Base-by-base conservation (phyloP, 139 green algal genomes). In the Yamagishiella unicocca region DNA sequence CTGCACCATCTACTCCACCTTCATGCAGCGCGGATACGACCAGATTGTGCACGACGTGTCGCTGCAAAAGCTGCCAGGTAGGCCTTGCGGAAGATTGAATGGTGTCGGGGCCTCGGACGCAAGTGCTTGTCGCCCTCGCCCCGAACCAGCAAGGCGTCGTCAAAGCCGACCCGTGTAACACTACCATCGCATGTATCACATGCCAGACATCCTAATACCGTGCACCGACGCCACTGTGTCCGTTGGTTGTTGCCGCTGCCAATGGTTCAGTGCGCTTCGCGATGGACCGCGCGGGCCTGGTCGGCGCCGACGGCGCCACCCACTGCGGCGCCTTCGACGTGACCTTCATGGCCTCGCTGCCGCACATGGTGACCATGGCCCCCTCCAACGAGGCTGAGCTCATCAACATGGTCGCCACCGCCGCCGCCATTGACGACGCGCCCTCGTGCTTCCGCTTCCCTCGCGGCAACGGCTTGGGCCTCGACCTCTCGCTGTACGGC, bases 21-120 rank as follows among this genome's bases (percentile, higher is more conserved):
- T 99, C 95, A 88, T 99, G 93, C 98, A 99, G 93, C 93, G 98
- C 50, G 98, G 94, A 19, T 99, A 99, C 84, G 97, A 99, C 92
- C 96, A 99, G 91, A 93, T 99, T 12, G 96, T 99, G 68, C 98
- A 99, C 81, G 98, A 99, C 89, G 97, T 99, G 33, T 94, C 94
- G 25, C 94, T 99, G 43, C 98, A 99, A 91, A 99, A 97, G 68
- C 93, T 99, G 89, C 98, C 98, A 80, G 94, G 95, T 97, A 72
- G 6, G 90, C 17, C 50, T 58, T 58, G 50, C n/a, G n/a, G n/a
- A n/a, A n/a, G n/a, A n/a, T n/a, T n/a, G n/a, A n/a, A n/a, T n/a
- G n/a, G n/a, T n/a, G n/a, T n/a, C n/a, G n/a, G n/a, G n/a, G n/a
- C n/a, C n/a, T n/a, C n/a, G n/a, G n/a, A n/a, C n/a, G n/a, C n/a